A percentile compares a stretch with the other conserved stretches of the same genome.
phyloP scores from a whole-genome alignment of 2,329 filamentous ascomycete genomes.

The Calonectria crousiana region DNA sequence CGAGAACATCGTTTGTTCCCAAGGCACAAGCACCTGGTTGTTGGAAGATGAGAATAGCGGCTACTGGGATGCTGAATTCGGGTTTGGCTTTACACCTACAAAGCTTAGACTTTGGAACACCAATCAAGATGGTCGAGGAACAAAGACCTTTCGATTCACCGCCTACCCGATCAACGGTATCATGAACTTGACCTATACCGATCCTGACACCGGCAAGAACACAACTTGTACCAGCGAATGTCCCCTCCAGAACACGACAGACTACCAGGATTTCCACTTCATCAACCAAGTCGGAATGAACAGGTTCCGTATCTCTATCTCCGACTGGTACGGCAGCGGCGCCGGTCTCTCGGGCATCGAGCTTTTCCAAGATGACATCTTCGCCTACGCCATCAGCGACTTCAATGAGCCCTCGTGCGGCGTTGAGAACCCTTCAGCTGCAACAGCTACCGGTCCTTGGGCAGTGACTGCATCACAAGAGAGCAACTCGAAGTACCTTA shows the following conservation, averaged over 20 bases:
- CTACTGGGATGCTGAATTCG: constrained; percentile 86
- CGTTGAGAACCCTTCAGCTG: constrained; percentile 71
- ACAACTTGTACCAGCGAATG: constrained; percentile 84
- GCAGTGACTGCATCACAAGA: constrained; percentile 72
- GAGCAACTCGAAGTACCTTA: constrained; percentile 83
- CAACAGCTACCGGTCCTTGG: constrained; percentile 83
- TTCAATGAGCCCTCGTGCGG: constrained; percentile 91
- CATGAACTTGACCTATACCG: constrained; percentile 93
- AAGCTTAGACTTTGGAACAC: constrained; percentile 93
- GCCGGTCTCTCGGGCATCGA: constrained; percentile 89
- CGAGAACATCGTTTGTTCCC: constrained; percentile 83
- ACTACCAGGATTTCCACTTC: constrained; percentile 91
- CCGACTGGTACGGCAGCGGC: constrained; percentile 86
- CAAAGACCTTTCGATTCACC: constrained; percentile 88
- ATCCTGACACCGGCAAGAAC: constrained; percentile 76
- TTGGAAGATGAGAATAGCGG: constrained; percentile 81
- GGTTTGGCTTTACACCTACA: constrained; percentile 87
- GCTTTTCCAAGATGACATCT: constrained; percentile 87
- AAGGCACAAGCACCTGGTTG: constrained; percentile 78
- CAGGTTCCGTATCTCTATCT: constrained; percentile 86
- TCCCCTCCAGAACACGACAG: constrained; percentile 79
- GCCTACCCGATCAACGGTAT: constrained; percentile 90
- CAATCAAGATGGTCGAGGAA: constrained; percentile 84
- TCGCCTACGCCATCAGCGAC: constrained; percentile 83
- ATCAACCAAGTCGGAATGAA: constrained; percentile 91